These are phyloP conservation scores for Xylaria multiplex DNA, from an alignment of 2,329 filamentous ascomycete genomes.

Conservation along the genomic window DNA sequence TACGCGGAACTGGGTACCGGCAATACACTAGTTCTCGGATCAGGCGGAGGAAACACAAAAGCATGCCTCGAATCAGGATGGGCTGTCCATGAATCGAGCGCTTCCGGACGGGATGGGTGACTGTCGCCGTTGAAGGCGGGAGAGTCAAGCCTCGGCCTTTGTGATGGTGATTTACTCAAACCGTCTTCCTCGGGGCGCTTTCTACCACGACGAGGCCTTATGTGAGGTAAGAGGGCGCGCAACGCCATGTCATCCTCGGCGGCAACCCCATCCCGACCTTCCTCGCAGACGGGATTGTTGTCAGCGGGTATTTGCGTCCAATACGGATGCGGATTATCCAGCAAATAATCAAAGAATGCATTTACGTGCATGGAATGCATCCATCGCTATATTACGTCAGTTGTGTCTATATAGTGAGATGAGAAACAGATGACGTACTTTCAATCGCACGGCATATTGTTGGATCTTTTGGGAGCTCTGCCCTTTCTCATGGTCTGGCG, in stretches of 20 bases:
- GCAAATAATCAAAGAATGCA: slow-evolving; percentile 91
- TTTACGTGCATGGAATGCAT: slow-evolving; percentile 97
- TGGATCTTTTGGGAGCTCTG: slow-evolving; percentile 94
- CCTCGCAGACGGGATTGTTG: slow-evolving; percentile 69
- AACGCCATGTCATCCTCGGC: slow-evolving; percentile 90
- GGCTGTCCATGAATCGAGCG: slow-evolving; percentile 61
- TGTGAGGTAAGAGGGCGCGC: slow-evolving; percentile 82
- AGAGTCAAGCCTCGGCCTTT: slow-evolving; percentile 69
- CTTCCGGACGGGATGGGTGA: slow-evolving; percentile 61
- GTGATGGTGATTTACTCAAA: slow-evolving; percentile 60
- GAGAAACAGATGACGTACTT: slow-evolving; percentile 62
- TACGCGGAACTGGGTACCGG: slow-evolving; percentile 50
- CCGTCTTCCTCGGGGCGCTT: slow-evolving; percentile 73
- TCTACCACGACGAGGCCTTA: slow-evolving; percentile 68
- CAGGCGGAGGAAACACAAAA: slow-evolving; percentile 52
- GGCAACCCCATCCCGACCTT: slow-evolving; percentile 81
- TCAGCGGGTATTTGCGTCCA: slow-evolving; percentile 78
- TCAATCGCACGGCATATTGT: slow-evolving; percentile 91
- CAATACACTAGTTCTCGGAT: slow-evolving; percentile 52
- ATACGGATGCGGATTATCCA: slow-evolving; percentile 81
- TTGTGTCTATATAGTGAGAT: slow-evolving; percentile 48
- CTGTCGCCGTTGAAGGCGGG: slow-evolving; percentile 50
- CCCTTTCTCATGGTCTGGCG: slow-evolving; percentile 81
- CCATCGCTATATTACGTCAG: slow-evolving; percentile 71
- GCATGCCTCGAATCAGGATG: slow-evolving; percentile 55